These are phyloP conservation scores for Corymbia citriodora DNA, from an alignment of 441 rosid genomes.

Conservation along the genomic window DNA sequence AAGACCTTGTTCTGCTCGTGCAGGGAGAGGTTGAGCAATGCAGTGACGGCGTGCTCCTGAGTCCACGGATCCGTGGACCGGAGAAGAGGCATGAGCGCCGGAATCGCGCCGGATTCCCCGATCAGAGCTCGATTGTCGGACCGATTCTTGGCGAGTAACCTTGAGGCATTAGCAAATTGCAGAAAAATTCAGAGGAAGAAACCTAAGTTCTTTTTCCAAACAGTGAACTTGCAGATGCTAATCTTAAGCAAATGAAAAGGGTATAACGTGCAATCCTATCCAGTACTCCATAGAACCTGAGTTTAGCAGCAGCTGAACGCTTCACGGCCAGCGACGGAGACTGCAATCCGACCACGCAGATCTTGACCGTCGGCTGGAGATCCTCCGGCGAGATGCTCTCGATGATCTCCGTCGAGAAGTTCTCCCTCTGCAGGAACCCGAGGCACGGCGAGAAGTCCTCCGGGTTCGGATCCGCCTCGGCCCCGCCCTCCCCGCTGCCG, in stretches of 20 bases:
- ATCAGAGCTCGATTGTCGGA: conserved; percentile 73
- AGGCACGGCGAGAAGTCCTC: conserved; percentile 56
- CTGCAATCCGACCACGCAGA: conserved; percentile 70
- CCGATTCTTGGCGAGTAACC: conserved; percentile 75
- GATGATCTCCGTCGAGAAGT: conserved; percentile 82
- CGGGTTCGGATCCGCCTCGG: conserved; percentile 27
- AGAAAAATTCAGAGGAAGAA: neutral
- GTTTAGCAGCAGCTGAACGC: conserved; percentile 87
- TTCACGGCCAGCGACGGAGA: conserved; percentile 64
- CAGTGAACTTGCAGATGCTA: neutral
- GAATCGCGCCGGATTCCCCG: conserved; percentile 90
- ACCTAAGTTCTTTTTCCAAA: neutral
- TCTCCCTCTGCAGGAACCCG: conserved; percentile 78
- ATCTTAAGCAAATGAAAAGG: neutral
- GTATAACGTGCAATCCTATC: neutral
- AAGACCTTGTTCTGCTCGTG: conserved; percentile 59
- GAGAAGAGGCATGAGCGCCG: conserved; percentile 68
- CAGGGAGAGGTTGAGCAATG: conserved; percentile 74
- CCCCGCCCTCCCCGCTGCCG: neutral
- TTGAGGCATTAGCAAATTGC: neutral
- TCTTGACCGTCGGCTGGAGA: conserved; percentile 85
- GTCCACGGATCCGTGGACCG: conserved; percentile 83
- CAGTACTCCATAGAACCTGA: conserved; percentile 17
- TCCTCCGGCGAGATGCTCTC: conserved; percentile 94
- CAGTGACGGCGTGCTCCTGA: conserved; percentile 90